Conservation (phyloP, 2,329 filamentous ascomycete genomes). For the Colletotrichum brevisporum region DNA sequence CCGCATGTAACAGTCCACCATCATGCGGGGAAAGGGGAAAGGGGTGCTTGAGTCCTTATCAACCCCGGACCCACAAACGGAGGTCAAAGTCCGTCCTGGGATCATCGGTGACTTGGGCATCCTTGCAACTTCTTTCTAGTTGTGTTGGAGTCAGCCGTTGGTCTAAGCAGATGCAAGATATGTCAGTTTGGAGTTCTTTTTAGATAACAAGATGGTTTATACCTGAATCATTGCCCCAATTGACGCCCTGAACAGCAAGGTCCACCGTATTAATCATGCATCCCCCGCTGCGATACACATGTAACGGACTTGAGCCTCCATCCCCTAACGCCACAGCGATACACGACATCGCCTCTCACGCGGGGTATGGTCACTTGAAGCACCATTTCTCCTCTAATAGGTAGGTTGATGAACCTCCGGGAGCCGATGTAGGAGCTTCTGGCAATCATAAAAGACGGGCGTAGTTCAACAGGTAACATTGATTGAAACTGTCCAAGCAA, state of each 20-base stretch:
- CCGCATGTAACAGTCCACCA: neutral
- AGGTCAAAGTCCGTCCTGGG: conserved; percentile 14
- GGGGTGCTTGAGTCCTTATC: conserved; percentile 1
- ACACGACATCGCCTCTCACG: neutral
- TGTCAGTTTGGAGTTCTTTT: neutral
- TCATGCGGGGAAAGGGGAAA: conserved; percentile 15
- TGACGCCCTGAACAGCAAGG: too few relatives aligned
- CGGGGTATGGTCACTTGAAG: neutral
- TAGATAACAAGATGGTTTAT: neutral
- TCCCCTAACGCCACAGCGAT: neutral
- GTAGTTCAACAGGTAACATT: neutral
- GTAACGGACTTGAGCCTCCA: conserved; percentile 20
- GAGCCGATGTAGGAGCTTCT: neutral
- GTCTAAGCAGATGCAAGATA: too few relatives aligned
- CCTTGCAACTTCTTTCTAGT: neutral
- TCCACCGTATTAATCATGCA: too few relatives aligned
- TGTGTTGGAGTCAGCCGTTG: neutral
- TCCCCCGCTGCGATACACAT: too few relatives aligned
- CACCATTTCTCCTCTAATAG: neutral
- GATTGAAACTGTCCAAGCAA: neutral
- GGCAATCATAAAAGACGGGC: conserved; percentile 1
- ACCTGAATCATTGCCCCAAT: too few relatives aligned
- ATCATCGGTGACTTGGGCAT: conserved; percentile 4
- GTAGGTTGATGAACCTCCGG: neutral
- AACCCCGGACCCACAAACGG: conserved; percentile 29